These are phyloP conservation scores for Penicillium sp. DNA, from an alignment of 2,329 filamentous ascomycete genomes.

Conservation along the genomic window DNA sequence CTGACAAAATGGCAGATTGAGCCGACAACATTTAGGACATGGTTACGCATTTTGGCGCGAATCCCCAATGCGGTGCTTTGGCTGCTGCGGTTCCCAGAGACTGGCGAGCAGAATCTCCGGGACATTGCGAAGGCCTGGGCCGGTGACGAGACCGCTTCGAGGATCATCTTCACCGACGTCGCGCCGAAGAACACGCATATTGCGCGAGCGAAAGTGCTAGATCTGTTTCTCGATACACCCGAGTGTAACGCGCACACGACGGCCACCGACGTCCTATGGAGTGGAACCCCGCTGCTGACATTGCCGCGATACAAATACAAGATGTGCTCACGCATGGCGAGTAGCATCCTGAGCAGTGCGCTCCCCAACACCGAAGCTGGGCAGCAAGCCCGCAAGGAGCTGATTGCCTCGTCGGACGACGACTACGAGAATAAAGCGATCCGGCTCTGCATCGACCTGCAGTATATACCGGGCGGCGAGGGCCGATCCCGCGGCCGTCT, in stretches of 20 bases:
- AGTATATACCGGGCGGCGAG: slow-evolving; percentile 48
- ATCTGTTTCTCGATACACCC: slow-evolving; percentile 92
- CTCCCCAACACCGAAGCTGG: slow-evolving; percentile 70
- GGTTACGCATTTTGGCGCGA: slow-evolving; percentile 81
- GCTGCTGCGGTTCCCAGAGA: slow-evolving; percentile 93
- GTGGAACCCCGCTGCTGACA: slow-evolving; percentile 86
- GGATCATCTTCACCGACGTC: slow-evolving; percentile 93
- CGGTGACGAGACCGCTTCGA: slow-evolving; percentile 73
- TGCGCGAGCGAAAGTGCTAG: slow-evolving; percentile 81
- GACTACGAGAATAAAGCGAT: slow-evolving; percentile 80
- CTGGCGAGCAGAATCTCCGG: slow-evolving; percentile 80
- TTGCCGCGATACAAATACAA: slow-evolving; percentile 91
- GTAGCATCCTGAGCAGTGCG: slow-evolving; percentile 86
- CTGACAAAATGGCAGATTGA: slow-evolving; percentile 65
- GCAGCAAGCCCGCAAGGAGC: slow-evolving; percentile 61
- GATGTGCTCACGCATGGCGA: slow-evolving; percentile 98
- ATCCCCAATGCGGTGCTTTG: slow-evolving; percentile 87
- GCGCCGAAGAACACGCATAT: slow-evolving; percentile 94
- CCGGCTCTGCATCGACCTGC: slow-evolving; percentile 59
- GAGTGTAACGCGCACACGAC: slow-evolving; percentile 99
- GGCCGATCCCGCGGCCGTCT: slow-evolving; percentile 59
- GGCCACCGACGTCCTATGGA: slow-evolving; percentile 93
- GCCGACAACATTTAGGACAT: slow-evolving; percentile 90
- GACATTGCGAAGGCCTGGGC: slow-evolving; percentile 80
- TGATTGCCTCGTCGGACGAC: slow-evolving; percentile 72